Conservation (phyloP, 2,329 filamentous ascomycete genomes). For the Arachnopeziza araneosa region DNA sequence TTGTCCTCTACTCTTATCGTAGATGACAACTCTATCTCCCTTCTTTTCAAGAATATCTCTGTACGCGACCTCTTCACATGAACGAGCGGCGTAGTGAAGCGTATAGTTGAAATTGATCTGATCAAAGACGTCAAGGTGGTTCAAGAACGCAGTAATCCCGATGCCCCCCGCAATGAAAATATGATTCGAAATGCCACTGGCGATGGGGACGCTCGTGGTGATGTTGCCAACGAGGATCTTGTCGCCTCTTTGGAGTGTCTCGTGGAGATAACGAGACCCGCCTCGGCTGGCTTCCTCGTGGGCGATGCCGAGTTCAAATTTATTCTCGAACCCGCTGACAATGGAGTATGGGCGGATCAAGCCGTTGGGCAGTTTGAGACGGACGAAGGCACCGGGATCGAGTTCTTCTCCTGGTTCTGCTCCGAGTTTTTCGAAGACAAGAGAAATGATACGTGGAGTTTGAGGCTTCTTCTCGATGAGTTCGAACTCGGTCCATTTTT, state of each 20-base stretch:
- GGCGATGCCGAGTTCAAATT: conserved; percentile 54
- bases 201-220: conserved; percentile 42
- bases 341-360: conserved; percentile 57
- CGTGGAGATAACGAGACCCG: conserved; percentile 56
- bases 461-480: conserved; percentile 45
- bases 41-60: conserved; percentile 33
- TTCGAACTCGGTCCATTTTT: conserved; percentile 32
- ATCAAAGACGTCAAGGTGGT: conserved; percentile 38
- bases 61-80: conserved; percentile 49
- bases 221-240: conserved; percentile 46
- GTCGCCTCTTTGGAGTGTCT: conserved; percentile 41
- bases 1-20: conserved; percentile 46
- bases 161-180: conserved; percentile 61
- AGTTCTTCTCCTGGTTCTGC: conserved; percentile 33
- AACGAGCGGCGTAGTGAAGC: conserved; percentile 55
- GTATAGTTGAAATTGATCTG: conserved; percentile 44
- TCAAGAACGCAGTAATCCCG: conserved; percentile 60
- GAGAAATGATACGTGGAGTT: conserved; percentile 45
- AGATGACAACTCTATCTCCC: conserved; percentile 40
- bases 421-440: conserved; percentile 43
- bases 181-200: conserved; percentile 47
- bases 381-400: conserved; percentile 47
- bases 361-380: conserved; percentile 50
- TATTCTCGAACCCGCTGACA: conserved; percentile 42
- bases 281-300: conserved; percentile 50